Evolutionary conservation across 352 stramenopile species (phyloP), one percentile per base, ranked within the genome.

Genomic region (Phytopythium montanum): DNA sequence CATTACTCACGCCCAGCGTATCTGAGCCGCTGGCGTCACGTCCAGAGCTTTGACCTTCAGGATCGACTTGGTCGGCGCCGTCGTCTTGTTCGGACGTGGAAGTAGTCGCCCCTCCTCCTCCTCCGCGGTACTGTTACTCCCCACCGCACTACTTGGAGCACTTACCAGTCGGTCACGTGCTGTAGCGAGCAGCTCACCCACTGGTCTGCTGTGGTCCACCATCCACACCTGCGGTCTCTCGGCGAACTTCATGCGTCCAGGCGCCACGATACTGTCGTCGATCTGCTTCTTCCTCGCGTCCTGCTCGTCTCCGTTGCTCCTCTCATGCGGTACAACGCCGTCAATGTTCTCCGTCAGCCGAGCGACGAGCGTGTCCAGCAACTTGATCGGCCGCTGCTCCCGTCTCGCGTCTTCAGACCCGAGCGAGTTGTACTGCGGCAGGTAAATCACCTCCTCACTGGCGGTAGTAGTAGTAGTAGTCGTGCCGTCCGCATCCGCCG

Each of bases 361-460:
- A 12, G 59, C 55, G 1, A 79, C 79, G 28, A 91, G 58, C 10
- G 79, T 82, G 29, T 90, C 78, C 26, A 90, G 65, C 12, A 83
- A 41, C 45, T 87, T 73, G 1, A 65, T 76, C 64, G 86, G 73
- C 33, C 77, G 75, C 2, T 73, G 53, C 2, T 75, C 77, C n/a
- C 77, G 71, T 25, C 73, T 73, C 60, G 70, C 73, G 45, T 85
- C 65, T 38, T 80, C 75, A n/a, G 80, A 87, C 0, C 80, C 80
- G 9, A 90, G 62, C 36, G 79, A 89, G 42, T 87, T 86, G 50
- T 80, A 88, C 31, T 81, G 75, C 9, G 76, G 73, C 2, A 88
- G 54, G 36, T 84, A 77, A 36, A 85, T 67, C 21, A 72, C 75
- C 4, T 48, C 48, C 9, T 71, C 62, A 8, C 19, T 13, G 0